phyloP scores from a whole-genome alignment of 2,329 filamentous ascomycete genomes.

The Aspergillus glaucus region DNA sequence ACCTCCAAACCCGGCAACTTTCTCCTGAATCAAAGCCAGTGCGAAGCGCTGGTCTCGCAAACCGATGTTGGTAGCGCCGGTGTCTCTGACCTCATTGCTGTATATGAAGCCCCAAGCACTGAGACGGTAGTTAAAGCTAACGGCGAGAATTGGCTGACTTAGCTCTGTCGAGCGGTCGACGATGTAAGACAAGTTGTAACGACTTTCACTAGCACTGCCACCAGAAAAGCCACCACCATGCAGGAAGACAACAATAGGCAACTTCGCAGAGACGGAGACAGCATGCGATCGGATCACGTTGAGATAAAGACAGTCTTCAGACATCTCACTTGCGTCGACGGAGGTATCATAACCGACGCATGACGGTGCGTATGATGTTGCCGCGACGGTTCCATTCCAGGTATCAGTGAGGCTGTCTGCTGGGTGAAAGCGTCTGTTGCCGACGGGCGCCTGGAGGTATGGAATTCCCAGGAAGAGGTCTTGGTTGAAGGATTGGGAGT shows the following conservation, averaged over 20 bases:
- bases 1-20: conserved; percentile 3
- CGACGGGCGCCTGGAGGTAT: background rate
- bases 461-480: background rate
- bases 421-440: background rate
- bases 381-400: background rate
- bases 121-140: conserved; percentile 26
- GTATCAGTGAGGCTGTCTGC: background rate
- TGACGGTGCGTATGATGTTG: background rate
- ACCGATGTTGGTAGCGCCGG: conserved; percentile 29
- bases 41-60: conserved; percentile 56
- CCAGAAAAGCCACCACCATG: conserved; percentile 7
- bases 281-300: background rate
- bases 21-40: conserved; percentile 51
- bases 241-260: conserved; percentile 9
- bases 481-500: background rate
- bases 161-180: conserved; percentile 3
- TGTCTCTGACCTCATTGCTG: conserved; percentile 25
- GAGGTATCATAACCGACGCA: background rate
- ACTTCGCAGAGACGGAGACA: background rate
- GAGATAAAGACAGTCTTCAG: background rate
- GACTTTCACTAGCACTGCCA: conserved; percentile 7
- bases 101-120: conserved; percentile 30
- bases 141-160: conserved; percentile 25
- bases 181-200: conserved; percentile 6
- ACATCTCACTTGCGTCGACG: background rate